Conservation (phyloP, 371 early-diverging fungal species). For the Saksenaea vasiformis region DNA sequence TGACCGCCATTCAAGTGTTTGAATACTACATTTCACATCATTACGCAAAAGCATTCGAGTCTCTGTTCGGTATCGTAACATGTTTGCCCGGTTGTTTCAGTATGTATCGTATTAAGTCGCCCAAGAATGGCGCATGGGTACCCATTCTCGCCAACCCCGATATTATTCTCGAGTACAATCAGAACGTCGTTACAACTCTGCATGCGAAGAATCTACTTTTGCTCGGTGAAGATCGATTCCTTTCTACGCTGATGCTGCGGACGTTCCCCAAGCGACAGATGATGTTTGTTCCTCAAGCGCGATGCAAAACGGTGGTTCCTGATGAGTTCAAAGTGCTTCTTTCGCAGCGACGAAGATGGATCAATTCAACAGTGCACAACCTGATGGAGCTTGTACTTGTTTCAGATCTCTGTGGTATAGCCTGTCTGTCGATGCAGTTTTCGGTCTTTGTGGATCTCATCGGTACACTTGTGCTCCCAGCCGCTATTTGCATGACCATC, state of each 20-base stretch:
- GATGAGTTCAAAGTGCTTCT: slow-evolving; percentile 77
- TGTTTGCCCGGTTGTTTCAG: slow-evolving; percentile 97
- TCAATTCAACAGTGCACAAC: slow-evolving; percentile 90
- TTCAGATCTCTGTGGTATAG: slow-evolving; percentile 85
- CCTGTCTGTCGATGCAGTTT: slow-evolving; percentile 90
- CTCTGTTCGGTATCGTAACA: slow-evolving; percentile 97
- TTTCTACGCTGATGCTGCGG: slow-evolving; percentile 93
- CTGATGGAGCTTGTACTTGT: slow-evolving; percentile 89
- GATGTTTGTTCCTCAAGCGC: slow-evolving; percentile 92
- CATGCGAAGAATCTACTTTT: slow-evolving; percentile 95
- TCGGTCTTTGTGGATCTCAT: slow-evolving; percentile 81
- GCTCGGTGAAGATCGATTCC: slow-evolving; percentile 95
- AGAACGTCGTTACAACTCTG: slow-evolving; percentile 88
- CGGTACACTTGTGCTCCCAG: slow-evolving; percentile 84
- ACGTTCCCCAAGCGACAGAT: slow-evolving; percentile 93
- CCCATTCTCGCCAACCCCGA: slow-evolving; percentile 90
- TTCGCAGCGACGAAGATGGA: slow-evolving; percentile 92
- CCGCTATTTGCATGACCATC: slow-evolving; percentile 69
- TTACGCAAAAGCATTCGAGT: slow-evolving; percentile 93
- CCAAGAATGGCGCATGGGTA: slow-evolving; percentile 74
- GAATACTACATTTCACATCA: slow-evolving; percentile 99
- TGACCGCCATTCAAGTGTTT: slow-evolving; percentile 71
- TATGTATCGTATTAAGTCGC: slow-evolving; percentile 85
- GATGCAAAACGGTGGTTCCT: slow-evolving; percentile 84
- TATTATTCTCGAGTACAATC: slow-evolving; percentile 89